Evolutionary conservation across 305 asterid species (phyloP).

Genomic region (Fraxinus dipetala): DNA sequence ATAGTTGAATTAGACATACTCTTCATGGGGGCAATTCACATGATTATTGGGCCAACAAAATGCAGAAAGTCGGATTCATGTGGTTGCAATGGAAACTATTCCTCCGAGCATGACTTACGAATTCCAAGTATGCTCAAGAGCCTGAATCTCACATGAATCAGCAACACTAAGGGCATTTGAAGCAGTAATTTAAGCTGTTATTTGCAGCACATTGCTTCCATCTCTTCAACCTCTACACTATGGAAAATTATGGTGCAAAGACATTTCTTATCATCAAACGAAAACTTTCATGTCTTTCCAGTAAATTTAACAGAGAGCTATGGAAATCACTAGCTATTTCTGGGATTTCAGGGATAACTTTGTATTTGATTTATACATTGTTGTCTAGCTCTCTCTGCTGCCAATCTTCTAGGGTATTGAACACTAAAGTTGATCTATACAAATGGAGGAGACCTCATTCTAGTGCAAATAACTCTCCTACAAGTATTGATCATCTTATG

Average conservation of each 20-base stretch:
- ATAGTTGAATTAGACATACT: neutral
- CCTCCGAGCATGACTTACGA: neutral
- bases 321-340: slow-evolving; percentile 26
- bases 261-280: slow-evolving; percentile 2
- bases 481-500: slow-evolving; percentile 37
- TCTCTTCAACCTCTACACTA: neutral
- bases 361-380: slow-evolving; percentile 15
- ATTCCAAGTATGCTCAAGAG: neutral
- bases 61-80: neutral
- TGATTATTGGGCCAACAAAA: neutral
- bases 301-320: neutral
- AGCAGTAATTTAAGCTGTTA: neutral
- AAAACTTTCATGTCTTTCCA: neutral
- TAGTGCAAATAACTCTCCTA: slow-evolving; percentile 1
- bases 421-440: neutral
- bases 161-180: neutral
- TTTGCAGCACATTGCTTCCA: neutral
- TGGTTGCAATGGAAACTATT: neutral
- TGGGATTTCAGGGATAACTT: slow-evolving; percentile 12
- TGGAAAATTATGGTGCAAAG: neutral
- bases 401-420: slow-evolving; percentile 13
- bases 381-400: slow-evolving; percentile 30
- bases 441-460: slow-evolving; percentile 2
- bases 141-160: slow-evolving; percentile 20
- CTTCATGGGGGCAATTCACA: neutral